These are phyloP conservation scores for Symbiodinium natans DNA, from an alignment of 73 alveolate species.

Conservation along the genomic window DNA sequence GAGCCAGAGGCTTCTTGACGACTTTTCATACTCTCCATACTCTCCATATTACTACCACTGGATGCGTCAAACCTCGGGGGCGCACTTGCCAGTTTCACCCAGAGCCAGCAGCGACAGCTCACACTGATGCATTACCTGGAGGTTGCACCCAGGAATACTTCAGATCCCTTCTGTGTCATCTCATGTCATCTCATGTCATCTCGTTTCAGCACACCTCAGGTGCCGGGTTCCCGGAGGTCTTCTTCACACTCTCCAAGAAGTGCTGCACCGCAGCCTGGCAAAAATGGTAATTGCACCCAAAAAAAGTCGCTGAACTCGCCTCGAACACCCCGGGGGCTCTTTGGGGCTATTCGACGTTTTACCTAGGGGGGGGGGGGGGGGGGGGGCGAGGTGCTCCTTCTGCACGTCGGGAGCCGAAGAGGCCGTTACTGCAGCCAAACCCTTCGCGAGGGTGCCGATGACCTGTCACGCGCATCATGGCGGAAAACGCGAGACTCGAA, in stretches of 20 bases:
- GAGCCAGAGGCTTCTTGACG: too few species aligned
- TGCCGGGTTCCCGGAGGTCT: conserved; percentile 39
- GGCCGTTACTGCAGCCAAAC: conserved; percentile 73
- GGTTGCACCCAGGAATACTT: neutral
- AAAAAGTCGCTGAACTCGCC: neutral
- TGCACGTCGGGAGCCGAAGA: conserved; percentile 71
- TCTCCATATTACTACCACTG: neutral
- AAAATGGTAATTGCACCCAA: neutral
- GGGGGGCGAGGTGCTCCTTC: neutral
- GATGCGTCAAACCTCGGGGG: neutral
- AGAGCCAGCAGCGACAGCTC: conserved; percentile 95
- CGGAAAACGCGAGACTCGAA: too few species aligned
- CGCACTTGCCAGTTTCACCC: conserved; percentile 96
- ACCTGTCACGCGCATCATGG: conserved; percentile 52
- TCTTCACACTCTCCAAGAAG: conserved; percentile 77
- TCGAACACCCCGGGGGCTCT: too few species aligned
- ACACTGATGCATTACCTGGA: conserved; percentile 42
- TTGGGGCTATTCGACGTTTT: neutral
- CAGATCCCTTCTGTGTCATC: neutral
- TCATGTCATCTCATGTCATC: neutral
- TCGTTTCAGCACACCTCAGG: conserved; percentile 27
- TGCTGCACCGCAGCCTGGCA: conserved; percentile 89
- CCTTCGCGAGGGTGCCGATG: conserved; percentile 79
- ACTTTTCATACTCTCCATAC: neutral
- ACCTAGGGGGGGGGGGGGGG: neutral